Base-by-base conservation (phyloP, 1,284 basidiomycete genomes). In the Malassezia japonica region DNA sequence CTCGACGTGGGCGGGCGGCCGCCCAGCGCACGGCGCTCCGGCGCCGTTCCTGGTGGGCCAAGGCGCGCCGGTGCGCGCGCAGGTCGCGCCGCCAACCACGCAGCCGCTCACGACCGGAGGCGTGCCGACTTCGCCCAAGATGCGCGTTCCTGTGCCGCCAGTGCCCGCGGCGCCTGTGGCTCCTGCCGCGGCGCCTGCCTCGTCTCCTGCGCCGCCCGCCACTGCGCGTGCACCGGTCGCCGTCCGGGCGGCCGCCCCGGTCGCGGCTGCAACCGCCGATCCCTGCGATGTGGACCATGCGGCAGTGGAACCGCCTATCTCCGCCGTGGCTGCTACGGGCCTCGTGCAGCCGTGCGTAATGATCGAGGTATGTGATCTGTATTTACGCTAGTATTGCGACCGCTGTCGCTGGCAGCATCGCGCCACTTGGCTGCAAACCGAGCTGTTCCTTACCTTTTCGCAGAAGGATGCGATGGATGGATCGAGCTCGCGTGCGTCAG, bases 391-490 rank as follows among this genome's bases (percentile, higher is more conserved):
- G 48, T 55, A 46, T 25, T 55, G 53, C 33, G 48, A 55, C 28
- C 53, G 53, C 15, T 55, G 53, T 29, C 41, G 53, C 23, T 55
- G 53, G 53, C 47, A 49, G 29, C 53, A 50, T 16, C 53, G 53
- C 2, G 53, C 53, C 9, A 46, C 42, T 3, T 55, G 53, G 53
- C 2, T 55, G 5, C 53, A 55, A 38, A 55, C 53, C 10, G 53
- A 55, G 31, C 38, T 55, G 20, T 31, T 55, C 13, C 36, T 55
- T 3, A 55, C 53, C 7, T 55, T 55, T 16, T 46, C 47, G 8
- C 43, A 27, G 2, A 50, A 49, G 27, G 41, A 45, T 7, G 20
- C 35, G 3, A 13, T 20, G 23, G 35, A 44, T 7, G 37, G 25
- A 0, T 21, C 4, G 8, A 15, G 16, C 16, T 41, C 48, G 6